phyloP scores from a whole-genome alignment of 306 rosid species.

The Lathyrus oleraceus region DNA sequence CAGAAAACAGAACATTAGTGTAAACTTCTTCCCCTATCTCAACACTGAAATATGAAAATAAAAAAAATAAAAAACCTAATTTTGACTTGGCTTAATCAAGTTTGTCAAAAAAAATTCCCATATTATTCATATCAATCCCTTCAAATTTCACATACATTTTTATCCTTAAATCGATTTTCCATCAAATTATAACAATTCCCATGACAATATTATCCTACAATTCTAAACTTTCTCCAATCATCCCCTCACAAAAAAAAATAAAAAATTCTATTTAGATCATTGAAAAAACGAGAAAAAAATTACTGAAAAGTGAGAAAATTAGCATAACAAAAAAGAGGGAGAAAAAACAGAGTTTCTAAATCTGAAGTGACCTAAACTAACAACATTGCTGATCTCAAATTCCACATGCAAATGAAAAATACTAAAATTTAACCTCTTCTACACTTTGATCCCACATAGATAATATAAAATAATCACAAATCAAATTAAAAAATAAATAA shows the following conservation, averaged over 20 bases:
- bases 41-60: background rate
- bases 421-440: slow-evolving; percentile 32
- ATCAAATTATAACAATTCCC: background rate
- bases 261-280: background rate
- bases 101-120: no score
- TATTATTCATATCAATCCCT: background rate
- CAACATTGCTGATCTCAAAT: slow-evolving; percentile 52
- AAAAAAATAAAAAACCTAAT: no score
- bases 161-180: background rate
- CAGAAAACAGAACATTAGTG: no score
- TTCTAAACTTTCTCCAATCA: background rate
- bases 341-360: slow-evolving; percentile 17
- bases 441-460: slow-evolving; percentile 44
- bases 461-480: slow-evolving; percentile 19
- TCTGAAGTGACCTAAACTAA: slow-evolving; percentile 23
- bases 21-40: background rate
- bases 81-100: background rate
- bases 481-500: background rate
- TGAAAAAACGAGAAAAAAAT: background rate
- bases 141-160: background rate
- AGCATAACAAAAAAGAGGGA: slow-evolving; percentile 21
- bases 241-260: background rate
- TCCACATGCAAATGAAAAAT: slow-evolving; percentile 58
- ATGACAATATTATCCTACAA: background rate
- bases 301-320: slow-evolving; percentile 17